Percentiles rank a stretch among this genome's conserved stretches.
These are phyloP conservation scores for Debaryomycetaceae sp. DNA, from an alignment of 1,139 yeast species.

Conservation along the genomic window DNA sequence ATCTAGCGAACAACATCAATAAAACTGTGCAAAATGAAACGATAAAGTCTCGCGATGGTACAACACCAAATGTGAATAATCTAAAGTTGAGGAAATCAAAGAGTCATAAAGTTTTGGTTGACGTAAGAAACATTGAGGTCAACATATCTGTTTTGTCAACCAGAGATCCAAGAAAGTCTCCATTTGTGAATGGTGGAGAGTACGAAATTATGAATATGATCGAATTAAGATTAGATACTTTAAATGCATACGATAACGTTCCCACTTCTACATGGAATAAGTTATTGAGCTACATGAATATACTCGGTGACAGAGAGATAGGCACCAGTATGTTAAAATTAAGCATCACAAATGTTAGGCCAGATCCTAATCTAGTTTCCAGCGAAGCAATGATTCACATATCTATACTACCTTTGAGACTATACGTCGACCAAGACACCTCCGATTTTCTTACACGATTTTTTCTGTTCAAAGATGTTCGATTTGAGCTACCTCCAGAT, in stretches of 20 bases:
- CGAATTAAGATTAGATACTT: slow-evolving; percentile 44
- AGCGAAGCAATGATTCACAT: slow-evolving; percentile 63
- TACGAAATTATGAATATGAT: slow-evolving; percentile 49
- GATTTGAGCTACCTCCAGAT: slow-evolving; percentile 59
- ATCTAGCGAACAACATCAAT: slow-evolving; percentile 53
- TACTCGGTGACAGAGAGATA: slow-evolving; percentile 65
- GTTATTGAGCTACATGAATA: slow-evolving; percentile 67
- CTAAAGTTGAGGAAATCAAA: slow-evolving; percentile 64
- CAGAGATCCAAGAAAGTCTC: slow-evolving; percentile 43
- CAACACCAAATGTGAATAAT: slow-evolving; percentile 25
- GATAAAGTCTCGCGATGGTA: slow-evolving; percentile 7
- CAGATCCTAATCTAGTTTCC: slow-evolving; percentile 60
- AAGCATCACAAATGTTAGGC: slow-evolving; percentile 58
- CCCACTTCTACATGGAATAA: slow-evolving; percentile 92
- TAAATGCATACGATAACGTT: slow-evolving; percentile 71
- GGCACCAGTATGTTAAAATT: slow-evolving; percentile 64
- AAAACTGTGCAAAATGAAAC: slow-evolving; percentile 31
- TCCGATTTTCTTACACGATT: slow-evolving; percentile 78
- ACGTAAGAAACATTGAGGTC: slow-evolving; percentile 50
- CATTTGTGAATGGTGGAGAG: slow-evolving; percentile 21
- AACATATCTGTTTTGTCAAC: slow-evolving; percentile 43
- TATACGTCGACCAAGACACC: slow-evolving; percentile 92
- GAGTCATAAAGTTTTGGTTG: slow-evolving; percentile 58
- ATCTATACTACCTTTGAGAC: slow-evolving; percentile 64
- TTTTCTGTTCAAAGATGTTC: slow-evolving; percentile 70